A percentile compares a stretch with the other conserved stretches of the same genome.
Evolutionary conservation across 129 eudicot genomes (phyloP).

Genomic region (Artemisia argyi): DNA sequence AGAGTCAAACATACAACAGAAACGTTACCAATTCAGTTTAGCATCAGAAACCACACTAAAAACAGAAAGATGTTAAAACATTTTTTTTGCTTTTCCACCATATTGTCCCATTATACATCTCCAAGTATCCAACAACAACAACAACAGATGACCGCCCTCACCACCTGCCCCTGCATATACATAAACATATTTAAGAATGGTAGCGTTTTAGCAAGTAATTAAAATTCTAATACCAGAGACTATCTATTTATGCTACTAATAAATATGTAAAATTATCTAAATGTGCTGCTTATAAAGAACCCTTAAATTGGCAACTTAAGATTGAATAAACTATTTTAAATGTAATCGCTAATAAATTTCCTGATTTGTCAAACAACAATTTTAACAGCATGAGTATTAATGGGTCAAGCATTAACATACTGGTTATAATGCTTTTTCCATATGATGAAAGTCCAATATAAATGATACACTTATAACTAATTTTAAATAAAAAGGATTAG

Average conservation of each 20-base stretch:
- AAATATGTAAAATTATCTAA: too few species aligned
- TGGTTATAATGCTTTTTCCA: constrained; percentile 4
- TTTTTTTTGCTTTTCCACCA: too few species aligned
- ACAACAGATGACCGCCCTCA: not conserved
- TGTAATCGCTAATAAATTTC: not conserved
- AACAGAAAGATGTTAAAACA: too few species aligned
- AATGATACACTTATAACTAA: not conserved
- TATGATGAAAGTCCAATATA: not conserved
- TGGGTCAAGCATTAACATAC: not conserved
- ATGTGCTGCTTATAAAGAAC: too few species aligned
- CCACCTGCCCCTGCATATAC: constrained; percentile 4
- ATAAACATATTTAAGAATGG: not conserved
- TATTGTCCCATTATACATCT: not conserved
- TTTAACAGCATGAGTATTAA: not conserved
- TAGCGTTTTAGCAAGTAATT: not conserved
- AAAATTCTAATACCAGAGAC: not conserved
- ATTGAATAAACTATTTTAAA: not conserved
- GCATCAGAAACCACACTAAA: too few species aligned
- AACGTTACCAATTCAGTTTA: too few species aligned
- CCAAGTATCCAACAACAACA: not conserved
- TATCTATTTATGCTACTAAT: too few species aligned
- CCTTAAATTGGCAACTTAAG: too few species aligned
- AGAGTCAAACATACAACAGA: too few species aligned
- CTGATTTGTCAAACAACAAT: not conserved
- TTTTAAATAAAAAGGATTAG: not conserved